These are phyloP conservation scores for Tylopilus intermedius DNA, from an alignment of 768 basidiomycete genomes.

Conservation along the genomic window DNA sequence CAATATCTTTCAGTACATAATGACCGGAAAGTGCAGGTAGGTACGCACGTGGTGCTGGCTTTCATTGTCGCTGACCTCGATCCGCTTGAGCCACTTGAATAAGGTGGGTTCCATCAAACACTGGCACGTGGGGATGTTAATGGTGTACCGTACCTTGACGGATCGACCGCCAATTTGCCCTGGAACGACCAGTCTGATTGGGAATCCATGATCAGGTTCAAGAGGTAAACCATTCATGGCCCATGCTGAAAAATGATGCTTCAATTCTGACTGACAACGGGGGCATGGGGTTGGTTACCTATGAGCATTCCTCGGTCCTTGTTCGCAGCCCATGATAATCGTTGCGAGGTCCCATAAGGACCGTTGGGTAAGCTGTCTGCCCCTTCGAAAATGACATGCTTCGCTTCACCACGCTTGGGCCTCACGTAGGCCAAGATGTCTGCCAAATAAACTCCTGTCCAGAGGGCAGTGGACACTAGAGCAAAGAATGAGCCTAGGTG, in stretches of 20 bases:
- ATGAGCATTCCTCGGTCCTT: slow-evolving; percentile 48
- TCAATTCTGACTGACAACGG: neutral
- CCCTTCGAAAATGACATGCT: slow-evolving; percentile 59
- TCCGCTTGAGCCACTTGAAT: slow-evolving; percentile 49
- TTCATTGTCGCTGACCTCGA: slow-evolving; percentile 47
- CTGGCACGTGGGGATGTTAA: neutral
- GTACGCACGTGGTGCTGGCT: slow-evolving; percentile 45
- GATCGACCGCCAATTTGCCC: slow-evolving; percentile 59
- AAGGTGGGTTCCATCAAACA: neutral
- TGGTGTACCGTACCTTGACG: slow-evolving; percentile 32
- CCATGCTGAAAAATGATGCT: slow-evolving; percentile 31
- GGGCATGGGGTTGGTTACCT: slow-evolving; percentile 15
- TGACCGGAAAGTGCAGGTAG: neutral
- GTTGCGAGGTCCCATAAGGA: slow-evolving; percentile 52
- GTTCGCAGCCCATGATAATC: slow-evolving; percentile 42
- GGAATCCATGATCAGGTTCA: slow-evolving; percentile 62
- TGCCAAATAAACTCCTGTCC: slow-evolving; percentile 54
- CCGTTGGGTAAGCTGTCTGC: slow-evolving; percentile 54
- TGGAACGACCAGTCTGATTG: slow-evolving; percentile 58
- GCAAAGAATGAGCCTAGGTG: neutral
- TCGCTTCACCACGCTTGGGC: slow-evolving; percentile 34
- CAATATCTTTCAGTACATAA: neutral
- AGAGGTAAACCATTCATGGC: slow-evolving; percentile 58
- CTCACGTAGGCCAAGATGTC: slow-evolving; percentile 47
- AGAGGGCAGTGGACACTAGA: slow-evolving; percentile 47